phyloP scores from a whole-genome alignment of 805 yeast species.

The Helenozyma rhizophorensis region DNA sequence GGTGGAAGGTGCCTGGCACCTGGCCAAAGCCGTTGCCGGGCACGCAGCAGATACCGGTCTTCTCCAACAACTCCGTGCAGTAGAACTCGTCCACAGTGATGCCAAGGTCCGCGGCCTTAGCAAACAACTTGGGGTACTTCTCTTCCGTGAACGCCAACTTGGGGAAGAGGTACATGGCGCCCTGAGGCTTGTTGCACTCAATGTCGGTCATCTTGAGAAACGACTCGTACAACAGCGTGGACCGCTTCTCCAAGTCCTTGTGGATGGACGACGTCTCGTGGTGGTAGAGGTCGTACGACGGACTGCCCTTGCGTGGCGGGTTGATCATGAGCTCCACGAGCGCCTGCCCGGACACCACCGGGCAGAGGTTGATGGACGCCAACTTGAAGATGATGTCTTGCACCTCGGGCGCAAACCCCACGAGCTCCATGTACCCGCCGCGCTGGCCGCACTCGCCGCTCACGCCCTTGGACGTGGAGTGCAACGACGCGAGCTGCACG shows the following conservation, averaged over 20 bases:
- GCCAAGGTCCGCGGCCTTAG: constrained; percentile 52
- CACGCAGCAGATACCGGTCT: constrained; percentile 93
- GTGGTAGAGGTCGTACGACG: constrained; percentile 63
- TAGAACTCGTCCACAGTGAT: constrained; percentile 81
- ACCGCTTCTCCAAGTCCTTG: constrained; percentile 57
- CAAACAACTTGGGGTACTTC: constrained; percentile 49
- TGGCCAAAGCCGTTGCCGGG: constrained; percentile 99
- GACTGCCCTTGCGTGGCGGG: constrained; percentile 80
- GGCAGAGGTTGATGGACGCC: constrained; percentile 88
- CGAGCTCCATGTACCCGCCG: constrained; percentile 96
- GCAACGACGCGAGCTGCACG: constrained; percentile 89
- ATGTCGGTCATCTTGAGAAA: constrained; percentile 79
- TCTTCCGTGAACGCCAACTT: constrained; percentile 51
- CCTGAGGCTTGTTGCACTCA: constrained; percentile 83
- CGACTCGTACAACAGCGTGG: constrained; percentile 61
- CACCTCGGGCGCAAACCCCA: constrained; percentile 72
- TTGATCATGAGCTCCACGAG: constrained; percentile 88
- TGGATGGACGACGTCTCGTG: constrained; percentile 61
- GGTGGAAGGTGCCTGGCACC: constrained; percentile 80
- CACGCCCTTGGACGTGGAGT: constrained; percentile 97
- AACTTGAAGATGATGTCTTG: constrained; percentile 71
- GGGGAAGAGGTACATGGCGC: constrained; percentile 98
- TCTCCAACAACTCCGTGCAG: constrained; percentile 76
- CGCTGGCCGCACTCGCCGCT: constrained; percentile 99
- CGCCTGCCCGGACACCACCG: constrained; percentile 94